Conservation (phyloP, 768 basidiomycete species). For the Kwoniella sp. region DNA sequence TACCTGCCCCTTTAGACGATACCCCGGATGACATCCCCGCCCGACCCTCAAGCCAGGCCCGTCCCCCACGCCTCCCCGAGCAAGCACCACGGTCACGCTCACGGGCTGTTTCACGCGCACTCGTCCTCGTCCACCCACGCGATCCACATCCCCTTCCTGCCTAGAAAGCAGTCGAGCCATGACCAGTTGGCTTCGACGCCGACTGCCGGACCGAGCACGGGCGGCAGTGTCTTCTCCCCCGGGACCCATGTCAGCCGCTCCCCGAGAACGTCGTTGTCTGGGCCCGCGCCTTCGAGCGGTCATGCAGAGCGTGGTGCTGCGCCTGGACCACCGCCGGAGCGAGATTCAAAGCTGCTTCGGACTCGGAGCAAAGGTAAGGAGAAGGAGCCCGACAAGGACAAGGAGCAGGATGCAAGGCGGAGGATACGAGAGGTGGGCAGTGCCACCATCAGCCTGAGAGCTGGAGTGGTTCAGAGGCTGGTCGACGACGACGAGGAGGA, state of each 20-base stretch:
- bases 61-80: slow-evolving; percentile 1
- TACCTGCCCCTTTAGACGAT: slow-evolving; percentile 1
- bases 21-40: no score
- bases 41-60: neutral
- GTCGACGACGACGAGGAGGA: slow-evolving; percentile 29
- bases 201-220: neutral
- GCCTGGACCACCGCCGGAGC: no score
- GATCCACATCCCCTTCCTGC: neutral
- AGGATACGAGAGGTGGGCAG: slow-evolving; percentile 27
- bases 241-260: no score
- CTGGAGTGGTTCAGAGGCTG: slow-evolving; percentile 23
- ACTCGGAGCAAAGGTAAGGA: slow-evolving; percentile 13
- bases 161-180: no score
- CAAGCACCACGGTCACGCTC: slow-evolving; percentile 12
- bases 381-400: slow-evolving; percentile 2
- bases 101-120: slow-evolving; percentile 5
- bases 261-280: no score
- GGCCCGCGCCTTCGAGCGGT: no score
- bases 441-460: slow-evolving; percentile 35
- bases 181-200: no score
- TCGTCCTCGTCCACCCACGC: neutral
- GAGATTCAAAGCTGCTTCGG: slow-evolving; percentile 4
- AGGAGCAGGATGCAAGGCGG: slow-evolving; percentile 5
- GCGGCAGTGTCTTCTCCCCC: no score
- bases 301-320: no score